A percentile compares a stretch with the other conserved stretches of the same genome.
Evolutionary conservation across 306 rosid species (phyloP).

Genomic region (Quercus ilex): DNA sequence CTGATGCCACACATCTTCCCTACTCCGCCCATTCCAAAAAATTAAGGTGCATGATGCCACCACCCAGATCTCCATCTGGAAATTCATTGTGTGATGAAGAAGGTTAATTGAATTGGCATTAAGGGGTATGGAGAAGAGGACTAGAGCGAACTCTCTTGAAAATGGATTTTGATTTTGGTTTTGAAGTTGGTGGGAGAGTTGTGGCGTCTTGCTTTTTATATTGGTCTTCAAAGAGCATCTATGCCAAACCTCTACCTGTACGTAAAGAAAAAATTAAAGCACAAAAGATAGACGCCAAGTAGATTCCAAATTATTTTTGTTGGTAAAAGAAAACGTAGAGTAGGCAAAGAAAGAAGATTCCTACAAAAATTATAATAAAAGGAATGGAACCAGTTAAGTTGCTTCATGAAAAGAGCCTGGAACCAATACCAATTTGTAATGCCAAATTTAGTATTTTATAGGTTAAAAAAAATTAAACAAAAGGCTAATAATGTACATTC

Average conservation of each 20-base stretch:
- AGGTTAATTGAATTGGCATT: background rate
- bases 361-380: background rate
- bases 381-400: background rate
- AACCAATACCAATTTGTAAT: too few relatives aligned
- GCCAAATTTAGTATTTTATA: too few relatives aligned
- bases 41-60: background rate
- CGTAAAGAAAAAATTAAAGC: background rate
- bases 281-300: background rate
- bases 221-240: background rate
- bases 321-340: background rate
- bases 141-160: too few relatives aligned
- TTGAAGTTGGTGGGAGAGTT: background rate
- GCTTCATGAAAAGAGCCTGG: background rate
- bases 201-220: background rate
- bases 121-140: background rate
- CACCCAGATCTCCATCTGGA: background rate
- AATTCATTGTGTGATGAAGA: background rate
- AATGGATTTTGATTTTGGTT: background rate
- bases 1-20: background rate
- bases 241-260: background rate
- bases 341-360: too few relatives aligned
- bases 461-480: too few relatives aligned
- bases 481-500: too few relatives aligned
- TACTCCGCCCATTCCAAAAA: background rate
- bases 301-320: background rate